Evolutionary conservation across 1,284 basidiomycete species (phyloP).

Genomic region (Apiotrichum veenhuisii): DNA sequence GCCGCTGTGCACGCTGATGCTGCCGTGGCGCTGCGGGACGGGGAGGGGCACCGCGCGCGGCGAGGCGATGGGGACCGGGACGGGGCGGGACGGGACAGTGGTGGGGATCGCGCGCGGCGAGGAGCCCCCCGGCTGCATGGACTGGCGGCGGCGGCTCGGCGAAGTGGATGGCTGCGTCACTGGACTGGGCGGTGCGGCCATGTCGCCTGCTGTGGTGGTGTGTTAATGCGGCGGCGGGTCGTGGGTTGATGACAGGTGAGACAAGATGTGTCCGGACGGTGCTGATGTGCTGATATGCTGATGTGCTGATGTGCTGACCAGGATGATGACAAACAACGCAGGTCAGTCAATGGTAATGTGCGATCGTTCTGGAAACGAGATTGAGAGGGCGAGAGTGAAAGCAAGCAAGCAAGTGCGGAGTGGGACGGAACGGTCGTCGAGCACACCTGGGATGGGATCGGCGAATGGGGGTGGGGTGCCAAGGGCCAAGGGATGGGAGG

Average conservation of each 20-base stretch:
- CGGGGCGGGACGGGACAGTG: not conserved
- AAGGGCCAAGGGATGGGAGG: too few relatives aligned
- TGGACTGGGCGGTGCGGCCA: slow-evolving; percentile 8
- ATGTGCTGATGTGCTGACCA: too few relatives aligned
- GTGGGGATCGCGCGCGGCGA: slow-evolving; percentile 7
- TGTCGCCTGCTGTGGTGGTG: slow-evolving; percentile 19
- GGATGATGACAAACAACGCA: too few relatives aligned
- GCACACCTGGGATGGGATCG: too few relatives aligned
- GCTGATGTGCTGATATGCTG: too few relatives aligned
- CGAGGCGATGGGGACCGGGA: slow-evolving; percentile 14
- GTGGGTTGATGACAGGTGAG: not conserved
- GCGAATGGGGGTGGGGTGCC: too few relatives aligned
- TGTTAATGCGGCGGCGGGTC: slow-evolving; percentile 7
- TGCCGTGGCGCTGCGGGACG: slow-evolving; percentile 29
- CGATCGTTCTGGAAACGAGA: too few relatives aligned
- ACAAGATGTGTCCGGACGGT: too few relatives aligned
- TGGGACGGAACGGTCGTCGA: too few relatives aligned
- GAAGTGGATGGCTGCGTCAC: not conserved
- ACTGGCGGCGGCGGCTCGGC: slow-evolving; percentile 14
- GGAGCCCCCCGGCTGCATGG: slow-evolving; percentile 10
- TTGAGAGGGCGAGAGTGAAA: too few relatives aligned
- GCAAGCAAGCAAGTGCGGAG: too few relatives aligned
- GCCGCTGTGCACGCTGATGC: slow-evolving; percentile 8
- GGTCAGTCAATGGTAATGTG: too few relatives aligned
- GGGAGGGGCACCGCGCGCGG: slow-evolving; percentile 23